A percentile compares a stretch with the other conserved stretches of the same genome.
Conservation (phyloP, 2,329 filamentous ascomycete species). For the Paraphoma sp. region DNA sequence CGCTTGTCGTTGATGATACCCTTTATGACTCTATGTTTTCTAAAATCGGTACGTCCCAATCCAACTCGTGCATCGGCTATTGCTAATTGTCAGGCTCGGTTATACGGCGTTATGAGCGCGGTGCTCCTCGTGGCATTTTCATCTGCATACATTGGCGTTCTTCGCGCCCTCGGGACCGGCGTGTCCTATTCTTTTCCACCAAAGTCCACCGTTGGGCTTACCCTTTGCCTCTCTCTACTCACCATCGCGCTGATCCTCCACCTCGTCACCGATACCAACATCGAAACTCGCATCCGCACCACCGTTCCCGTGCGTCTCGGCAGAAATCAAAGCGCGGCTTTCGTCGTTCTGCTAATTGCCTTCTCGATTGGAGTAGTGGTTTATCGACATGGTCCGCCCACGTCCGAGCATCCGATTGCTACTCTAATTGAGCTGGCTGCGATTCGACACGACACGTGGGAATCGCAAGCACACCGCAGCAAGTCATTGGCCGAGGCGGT, state of each 20-base stretch:
- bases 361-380: slow-evolving; percentile 35
- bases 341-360: slow-evolving; percentile 52
- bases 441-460: slow-evolving; percentile 57
- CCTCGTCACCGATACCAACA: slow-evolving; percentile 37
- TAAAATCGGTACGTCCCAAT: slow-evolving; percentile 37
- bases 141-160: slow-evolving; percentile 42
- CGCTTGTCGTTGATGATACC: slow-evolving; percentile 47
- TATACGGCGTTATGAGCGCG: slow-evolving; percentile 44
- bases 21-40: slow-evolving; percentile 45
- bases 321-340: slow-evolving; percentile 36
- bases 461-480: slow-evolving; percentile 56
- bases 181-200: slow-evolving; percentile 43
- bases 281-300: slow-evolving; percentile 35
- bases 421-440: slow-evolving; percentile 60
- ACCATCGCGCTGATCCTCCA: slow-evolving; percentile 40
- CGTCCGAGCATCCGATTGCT: slow-evolving; percentile 62
- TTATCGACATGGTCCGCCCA: slow-evolving; percentile 51
- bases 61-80: background rate
- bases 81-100: slow-evolving; percentile 27
- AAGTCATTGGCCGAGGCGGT: slow-evolving; percentile 58
- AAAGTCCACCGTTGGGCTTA: slow-evolving; percentile 39
- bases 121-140: slow-evolving; percentile 42
- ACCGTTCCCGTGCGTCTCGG: slow-evolving; percentile 40
- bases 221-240: slow-evolving; percentile 37
- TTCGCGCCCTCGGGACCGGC: slow-evolving; percentile 39